Conservation (phyloP, 225 moss, liverwort and hornwort species). For the Pleurozium schreberi region DNA sequence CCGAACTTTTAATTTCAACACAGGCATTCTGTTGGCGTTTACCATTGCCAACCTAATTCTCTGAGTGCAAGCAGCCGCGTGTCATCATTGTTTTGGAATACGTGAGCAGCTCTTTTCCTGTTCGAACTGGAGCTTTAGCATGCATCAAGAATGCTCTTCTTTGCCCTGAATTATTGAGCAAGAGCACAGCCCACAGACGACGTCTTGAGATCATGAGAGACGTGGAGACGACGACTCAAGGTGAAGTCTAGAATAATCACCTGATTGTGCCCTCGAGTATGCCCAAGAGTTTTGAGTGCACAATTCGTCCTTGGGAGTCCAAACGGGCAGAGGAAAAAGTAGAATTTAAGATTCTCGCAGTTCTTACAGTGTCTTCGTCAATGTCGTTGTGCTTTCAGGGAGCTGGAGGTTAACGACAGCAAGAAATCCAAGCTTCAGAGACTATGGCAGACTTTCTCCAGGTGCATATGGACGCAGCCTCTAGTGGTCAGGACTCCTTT, state of each 20-base stretch:
- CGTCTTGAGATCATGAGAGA: not conserved
- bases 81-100: not conserved
- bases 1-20: not conserved
- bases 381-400: not conserved
- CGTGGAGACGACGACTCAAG: not conserved
- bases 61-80: not conserved
- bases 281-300: not conserved
- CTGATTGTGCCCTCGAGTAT: not conserved
- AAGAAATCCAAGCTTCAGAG: constrained; percentile 4
- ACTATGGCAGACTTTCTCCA: not conserved
- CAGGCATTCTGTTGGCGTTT: not conserved
- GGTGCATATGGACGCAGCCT: constrained; percentile 41
- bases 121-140: not conserved
- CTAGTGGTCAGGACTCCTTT: constrained; percentile 33
- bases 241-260: not conserved
- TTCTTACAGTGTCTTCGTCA: not conserved
- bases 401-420: not conserved
- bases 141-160: not conserved
- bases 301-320: not conserved
- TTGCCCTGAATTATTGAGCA: constrained; percentile 10
- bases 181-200: not conserved
- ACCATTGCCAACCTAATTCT: not conserved
- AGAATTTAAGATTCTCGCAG: not conserved
- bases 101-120: not conserved
- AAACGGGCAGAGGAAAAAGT: not conserved